These are phyloP conservation scores for Haberlea rhodopensis DNA, from an alignment of 257 asterid species.

Conservation along the genomic window DNA sequence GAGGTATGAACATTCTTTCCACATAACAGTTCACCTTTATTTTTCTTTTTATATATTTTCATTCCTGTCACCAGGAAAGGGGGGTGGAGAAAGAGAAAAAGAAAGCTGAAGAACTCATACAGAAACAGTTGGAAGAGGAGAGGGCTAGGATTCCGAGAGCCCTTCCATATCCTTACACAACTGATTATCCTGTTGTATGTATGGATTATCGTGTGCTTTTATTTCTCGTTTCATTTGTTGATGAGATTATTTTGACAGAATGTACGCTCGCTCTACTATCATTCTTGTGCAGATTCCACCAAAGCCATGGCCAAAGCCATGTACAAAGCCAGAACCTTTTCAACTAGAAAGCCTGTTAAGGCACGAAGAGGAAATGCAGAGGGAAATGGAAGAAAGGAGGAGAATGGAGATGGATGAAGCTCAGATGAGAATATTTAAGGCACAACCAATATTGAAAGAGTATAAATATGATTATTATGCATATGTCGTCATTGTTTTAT, in stretches of 20 bases:
- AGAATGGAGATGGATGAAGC: conserved; percentile 78
- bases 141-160: conserved; percentile 79
- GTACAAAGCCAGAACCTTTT: conserved; percentile 90
- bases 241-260: background rate
- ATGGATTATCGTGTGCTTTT: background rate
- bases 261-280: background rate
- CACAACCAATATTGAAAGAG: conserved; percentile 87
- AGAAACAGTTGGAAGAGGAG: conserved; percentile 80
- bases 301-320: conserved; percentile 84
- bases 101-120: conserved; percentile 52
- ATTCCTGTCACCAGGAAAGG: conserved; percentile 56
- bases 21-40: background rate
- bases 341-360: conserved; percentile 75
- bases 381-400: conserved; percentile 79
- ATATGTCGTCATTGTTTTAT: background rate
- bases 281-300: conserved; percentile 67
- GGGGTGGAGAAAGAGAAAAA: conserved; percentile 81
- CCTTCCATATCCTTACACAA: conserved; percentile 92
- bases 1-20: conserved; percentile 48
- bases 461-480: conserved; percentile 20
- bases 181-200: conserved; percentile 88
- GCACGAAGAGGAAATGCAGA: conserved; percentile 86
- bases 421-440: conserved; percentile 77
- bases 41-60: conserved; percentile 21
- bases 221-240: background rate